Evolutionary conservation across 805 yeast species (phyloP).

Genomic region (Wickerhamomyces chaumierensis): DNA sequence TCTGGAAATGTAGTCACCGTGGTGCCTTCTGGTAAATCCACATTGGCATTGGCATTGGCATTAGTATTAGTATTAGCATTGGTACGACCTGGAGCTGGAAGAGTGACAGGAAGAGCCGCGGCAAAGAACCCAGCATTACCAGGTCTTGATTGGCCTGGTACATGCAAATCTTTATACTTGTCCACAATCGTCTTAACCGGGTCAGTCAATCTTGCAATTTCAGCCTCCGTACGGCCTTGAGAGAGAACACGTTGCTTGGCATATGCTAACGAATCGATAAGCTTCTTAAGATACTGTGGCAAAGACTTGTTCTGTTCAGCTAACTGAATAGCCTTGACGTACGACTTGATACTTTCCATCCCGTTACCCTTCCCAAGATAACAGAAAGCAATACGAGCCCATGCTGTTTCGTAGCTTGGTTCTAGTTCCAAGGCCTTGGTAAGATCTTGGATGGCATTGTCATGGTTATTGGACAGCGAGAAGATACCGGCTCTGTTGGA

Average conservation of each 20-base stretch:
- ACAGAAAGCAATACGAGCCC: slow-evolving; percentile 27
- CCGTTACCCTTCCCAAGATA: slow-evolving; percentile 26
- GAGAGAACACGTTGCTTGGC: slow-evolving; percentile 11
- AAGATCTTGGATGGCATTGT: slow-evolving; percentile 26
- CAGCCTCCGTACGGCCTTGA: slow-evolving; percentile 6
- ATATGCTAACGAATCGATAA: slow-evolving; percentile 7
- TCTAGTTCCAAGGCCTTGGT: slow-evolving; percentile 20
- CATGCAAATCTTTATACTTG: no score
- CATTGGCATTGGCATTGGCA: no score
- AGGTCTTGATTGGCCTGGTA: no score
- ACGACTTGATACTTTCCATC: slow-evolving; percentile 23
- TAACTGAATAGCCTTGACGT: slow-evolving; percentile 23
- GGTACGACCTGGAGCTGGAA: no score
- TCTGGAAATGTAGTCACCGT: no score
- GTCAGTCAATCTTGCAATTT: neutral
- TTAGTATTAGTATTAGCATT: no score
- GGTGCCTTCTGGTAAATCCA: no score
- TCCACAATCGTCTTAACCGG: neutral
- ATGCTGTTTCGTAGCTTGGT: slow-evolving; percentile 27
- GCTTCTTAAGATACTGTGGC: slow-evolving; percentile 8
- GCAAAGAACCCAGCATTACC: no score
- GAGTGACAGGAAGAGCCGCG: no score
- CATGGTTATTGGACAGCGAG: slow-evolving; percentile 23
- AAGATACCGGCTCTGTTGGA: slow-evolving; percentile 31
- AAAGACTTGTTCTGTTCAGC: slow-evolving; percentile 7